phyloP scores from a whole-genome alignment of 345 rosid genomes.

The Boechera divaricarpa region DNA sequence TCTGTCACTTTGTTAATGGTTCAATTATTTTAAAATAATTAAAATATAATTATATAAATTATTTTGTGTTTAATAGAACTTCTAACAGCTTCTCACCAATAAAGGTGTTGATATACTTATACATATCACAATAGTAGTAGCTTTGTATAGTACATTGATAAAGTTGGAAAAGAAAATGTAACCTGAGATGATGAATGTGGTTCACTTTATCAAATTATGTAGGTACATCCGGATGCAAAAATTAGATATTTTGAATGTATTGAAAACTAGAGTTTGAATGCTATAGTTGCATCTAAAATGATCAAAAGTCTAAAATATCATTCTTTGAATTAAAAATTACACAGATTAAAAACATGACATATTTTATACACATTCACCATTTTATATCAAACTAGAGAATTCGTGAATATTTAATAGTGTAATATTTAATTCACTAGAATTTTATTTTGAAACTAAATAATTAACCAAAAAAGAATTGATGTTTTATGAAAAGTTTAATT shows the following conservation, averaged over 20 bases:
- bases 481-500: neutral
- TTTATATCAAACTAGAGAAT: neutral
- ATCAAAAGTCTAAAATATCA: neutral
- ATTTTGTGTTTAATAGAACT: too few relatives aligned
- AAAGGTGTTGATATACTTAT: neutral
- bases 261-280: neutral
- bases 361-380: neutral
- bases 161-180: conserved; percentile 1
- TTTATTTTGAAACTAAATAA: neutral
- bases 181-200: neutral
- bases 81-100: too few relatives aligned
- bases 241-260: neutral
- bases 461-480: too few relatives aligned
- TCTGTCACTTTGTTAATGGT: too few relatives aligned
- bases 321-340: neutral
- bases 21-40: too few relatives aligned
- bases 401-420: neutral
- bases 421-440: neutral
- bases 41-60: too few relatives aligned
- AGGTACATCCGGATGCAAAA: neutral
- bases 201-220: neutral
- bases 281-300: neutral
- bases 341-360: neutral
- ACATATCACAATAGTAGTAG: conserved; percentile 18
- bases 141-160: conserved; percentile 21